Evolutionary conservation across 139 green algal genomes (phyloP).

Genomic region (Chlamydomonas eustigma): DNA sequence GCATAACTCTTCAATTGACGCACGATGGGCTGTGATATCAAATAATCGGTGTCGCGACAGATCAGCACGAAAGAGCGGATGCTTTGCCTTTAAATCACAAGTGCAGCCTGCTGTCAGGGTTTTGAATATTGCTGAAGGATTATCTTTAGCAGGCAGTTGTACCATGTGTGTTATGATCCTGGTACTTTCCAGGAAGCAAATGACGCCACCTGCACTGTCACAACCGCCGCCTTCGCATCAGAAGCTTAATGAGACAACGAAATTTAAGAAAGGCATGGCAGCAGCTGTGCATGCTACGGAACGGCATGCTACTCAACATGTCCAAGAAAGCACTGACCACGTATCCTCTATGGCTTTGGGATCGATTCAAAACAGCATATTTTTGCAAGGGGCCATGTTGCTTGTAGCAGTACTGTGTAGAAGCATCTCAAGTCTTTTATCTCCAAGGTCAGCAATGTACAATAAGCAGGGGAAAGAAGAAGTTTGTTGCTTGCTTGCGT

Average conservation of each 20-base stretch:
- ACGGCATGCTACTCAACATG: not conserved
- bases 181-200: not conserved
- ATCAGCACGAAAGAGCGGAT: no score
- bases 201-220: not conserved
- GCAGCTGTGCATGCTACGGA: not conserved
- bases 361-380: no score
- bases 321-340: no score
- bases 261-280: not conserved
- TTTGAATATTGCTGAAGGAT: not conserved
- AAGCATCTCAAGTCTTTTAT: not conserved
- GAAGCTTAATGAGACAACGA: not conserved
- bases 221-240: not conserved
- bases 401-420: not conserved
- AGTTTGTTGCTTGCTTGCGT: no score
- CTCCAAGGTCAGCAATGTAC: no score
- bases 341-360: no score
- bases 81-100: not conserved
- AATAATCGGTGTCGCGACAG: not conserved
- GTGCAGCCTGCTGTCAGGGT: not conserved
- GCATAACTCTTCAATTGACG: not conserved
- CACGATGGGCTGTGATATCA: not conserved
- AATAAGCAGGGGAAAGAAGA: no score
- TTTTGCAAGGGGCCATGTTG: not conserved
- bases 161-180: not conserved
- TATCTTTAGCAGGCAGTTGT: not conserved